phyloP scores from a whole-genome alignment of 176 grass and related monocot genomes.

The Carex myosuroides region DNA sequence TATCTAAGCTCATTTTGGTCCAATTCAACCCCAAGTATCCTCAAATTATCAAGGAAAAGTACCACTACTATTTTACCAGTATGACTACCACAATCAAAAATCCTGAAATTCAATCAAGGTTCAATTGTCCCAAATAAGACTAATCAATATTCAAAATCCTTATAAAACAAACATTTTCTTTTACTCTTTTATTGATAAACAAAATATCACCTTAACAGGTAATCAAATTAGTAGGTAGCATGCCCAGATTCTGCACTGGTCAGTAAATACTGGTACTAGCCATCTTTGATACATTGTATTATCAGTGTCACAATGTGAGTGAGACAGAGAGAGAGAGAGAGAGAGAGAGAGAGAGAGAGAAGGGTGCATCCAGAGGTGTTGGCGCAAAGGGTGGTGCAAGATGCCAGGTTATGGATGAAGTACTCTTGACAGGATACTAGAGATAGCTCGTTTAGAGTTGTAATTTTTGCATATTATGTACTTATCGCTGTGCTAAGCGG shows the following conservation, averaged over 20 bases:
- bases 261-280: neutral
- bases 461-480: no score
- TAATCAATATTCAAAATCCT: neutral
- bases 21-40: neutral
- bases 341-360: neutral
- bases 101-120: neutral
- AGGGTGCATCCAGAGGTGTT: no score
- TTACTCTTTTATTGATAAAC: neutral
- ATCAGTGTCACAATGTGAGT: neutral
- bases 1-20: neutral
- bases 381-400: no score
- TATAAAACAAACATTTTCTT: neutral
- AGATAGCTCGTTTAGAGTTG: no score
- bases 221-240: neutral
- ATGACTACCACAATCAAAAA: neutral
- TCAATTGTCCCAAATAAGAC: neutral
- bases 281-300: neutral
- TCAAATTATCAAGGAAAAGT: neutral
- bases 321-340: constrained; percentile 1
- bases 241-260: neutral
- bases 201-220: neutral
- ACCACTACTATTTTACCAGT: neutral
- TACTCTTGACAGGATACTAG: no score
- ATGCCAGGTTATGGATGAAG: no score
- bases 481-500: no score